These are phyloP conservation scores for Entomortierella parvispora DNA, from an alignment of 192 early-diverging fungal species.

Conservation along the genomic window DNA sequence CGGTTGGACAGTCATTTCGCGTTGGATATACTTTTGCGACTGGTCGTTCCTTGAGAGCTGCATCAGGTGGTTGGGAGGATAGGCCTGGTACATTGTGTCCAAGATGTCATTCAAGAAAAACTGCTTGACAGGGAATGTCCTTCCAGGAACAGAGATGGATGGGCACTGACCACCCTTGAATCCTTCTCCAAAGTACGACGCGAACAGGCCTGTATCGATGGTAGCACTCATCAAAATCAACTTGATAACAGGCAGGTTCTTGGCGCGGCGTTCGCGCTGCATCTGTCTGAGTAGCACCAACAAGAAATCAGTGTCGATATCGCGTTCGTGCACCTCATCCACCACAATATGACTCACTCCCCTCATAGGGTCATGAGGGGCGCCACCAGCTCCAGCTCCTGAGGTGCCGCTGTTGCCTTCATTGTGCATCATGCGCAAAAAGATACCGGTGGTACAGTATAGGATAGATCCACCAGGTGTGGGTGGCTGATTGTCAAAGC, in stretches of 20 bases:
- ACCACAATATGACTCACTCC: conserved; percentile 68
- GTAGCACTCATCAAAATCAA: conserved; percentile 66
- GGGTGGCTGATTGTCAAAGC: conserved; percentile 53
- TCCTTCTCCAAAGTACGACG: conserved; percentile 58
- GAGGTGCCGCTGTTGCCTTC: conserved; percentile 20
- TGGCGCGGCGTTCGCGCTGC: conserved; percentile 56
- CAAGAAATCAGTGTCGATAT: conserved; percentile 59
- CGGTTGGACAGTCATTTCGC: conserved; percentile 49
- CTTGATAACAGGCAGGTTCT: conserved; percentile 52
- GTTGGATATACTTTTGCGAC: conserved; percentile 53
- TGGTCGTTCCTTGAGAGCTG: conserved; percentile 45
- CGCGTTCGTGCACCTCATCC: conserved; percentile 65
- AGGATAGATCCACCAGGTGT: conserved; percentile 52
- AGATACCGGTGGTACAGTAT: conserved; percentile 77
- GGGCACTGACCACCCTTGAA: conserved; percentile 60
- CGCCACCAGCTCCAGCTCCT: conserved; percentile 20
- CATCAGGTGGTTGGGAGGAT: conserved; percentile 20
- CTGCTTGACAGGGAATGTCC: conserved; percentile 68
- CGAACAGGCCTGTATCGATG: conserved; percentile 59
- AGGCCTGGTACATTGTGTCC: conserved; percentile 28
- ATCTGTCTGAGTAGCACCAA: conserved; percentile 56
- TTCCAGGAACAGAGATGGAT: conserved; percentile 66
- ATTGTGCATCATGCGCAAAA: conserved; percentile 68
- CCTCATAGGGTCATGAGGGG: conserved; percentile 59
- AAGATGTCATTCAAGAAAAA: conserved; percentile 68